phyloP scores from a whole-genome alignment of 2,329 filamentous ascomycete species.

The Exophiala bonariae region DNA sequence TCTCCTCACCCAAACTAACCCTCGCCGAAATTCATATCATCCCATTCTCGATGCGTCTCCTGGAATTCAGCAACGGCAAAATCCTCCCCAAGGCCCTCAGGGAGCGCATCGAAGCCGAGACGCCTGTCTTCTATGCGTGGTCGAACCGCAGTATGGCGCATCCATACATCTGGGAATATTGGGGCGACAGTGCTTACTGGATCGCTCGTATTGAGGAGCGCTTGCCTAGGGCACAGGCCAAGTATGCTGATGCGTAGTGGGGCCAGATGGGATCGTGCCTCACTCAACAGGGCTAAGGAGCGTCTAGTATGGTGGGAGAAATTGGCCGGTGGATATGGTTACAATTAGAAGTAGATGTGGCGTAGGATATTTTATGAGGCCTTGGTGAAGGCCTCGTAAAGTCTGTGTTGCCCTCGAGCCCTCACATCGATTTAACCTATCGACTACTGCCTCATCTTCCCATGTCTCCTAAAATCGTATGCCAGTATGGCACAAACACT shows the following conservation, averaged over 20 bases:
- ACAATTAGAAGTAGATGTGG: no score
- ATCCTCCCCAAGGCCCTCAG: constrained; percentile 42
- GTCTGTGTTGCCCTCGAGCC: no score
- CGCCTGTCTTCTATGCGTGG: constrained; percentile 70
- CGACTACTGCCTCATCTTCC: no score
- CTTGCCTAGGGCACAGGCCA: constrained; percentile 37
- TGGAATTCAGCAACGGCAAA: constrained; percentile 54
- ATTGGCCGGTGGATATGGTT: no score
- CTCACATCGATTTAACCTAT: no score
- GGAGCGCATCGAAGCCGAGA: constrained; percentile 45
- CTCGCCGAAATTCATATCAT: constrained; percentile 72
- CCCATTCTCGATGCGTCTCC: constrained; percentile 65
- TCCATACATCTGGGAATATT: constrained; percentile 67
- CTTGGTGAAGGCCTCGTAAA: no score
- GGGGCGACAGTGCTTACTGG: constrained; percentile 51
- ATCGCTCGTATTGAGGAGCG: constrained; percentile 35
- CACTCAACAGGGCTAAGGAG: no score
- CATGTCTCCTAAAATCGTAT: no score
- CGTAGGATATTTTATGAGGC: no score
- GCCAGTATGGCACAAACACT: no score
- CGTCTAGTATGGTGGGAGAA: no score
- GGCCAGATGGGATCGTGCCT: background rate
- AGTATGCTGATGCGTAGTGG: constrained; percentile 31
- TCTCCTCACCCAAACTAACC: constrained; percentile 64
- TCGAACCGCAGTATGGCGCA: constrained; percentile 59